Evolutionary conservation across 2,329 filamentous ascomycete species (phyloP).

Genomic region (Fusarium gaditjirri): DNA sequence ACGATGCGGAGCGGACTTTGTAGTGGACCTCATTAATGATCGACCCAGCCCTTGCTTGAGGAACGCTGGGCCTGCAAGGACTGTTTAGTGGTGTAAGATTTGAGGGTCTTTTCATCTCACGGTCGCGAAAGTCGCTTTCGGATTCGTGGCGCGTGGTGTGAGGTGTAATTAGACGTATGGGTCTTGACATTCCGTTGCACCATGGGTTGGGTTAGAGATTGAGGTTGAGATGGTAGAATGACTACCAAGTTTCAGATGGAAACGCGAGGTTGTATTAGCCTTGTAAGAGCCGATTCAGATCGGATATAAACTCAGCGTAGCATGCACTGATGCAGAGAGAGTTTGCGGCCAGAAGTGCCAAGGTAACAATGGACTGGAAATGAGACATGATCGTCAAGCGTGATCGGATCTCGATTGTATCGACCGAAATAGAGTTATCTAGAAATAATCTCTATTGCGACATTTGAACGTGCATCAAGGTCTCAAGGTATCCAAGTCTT

Average conservation of each 20-base stretch:
- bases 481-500: not conserved
- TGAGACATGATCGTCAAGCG: slow-evolving; percentile 7
- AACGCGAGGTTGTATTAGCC: not conserved
- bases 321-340: not conserved
- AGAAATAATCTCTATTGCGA: not conserved
- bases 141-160: slow-evolving; percentile 11
- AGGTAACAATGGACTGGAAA: slow-evolving; percentile 2
- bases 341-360: not conserved
- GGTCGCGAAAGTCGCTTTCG: slow-evolving; percentile 24
- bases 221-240: not conserved
- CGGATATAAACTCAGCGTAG: not conserved
- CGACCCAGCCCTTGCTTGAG: slow-evolving; percentile 3
- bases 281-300: not conserved
- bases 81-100: slow-evolving; percentile 16
- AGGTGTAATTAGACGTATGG: slow-evolving; percentile 18
- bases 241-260: not conserved
- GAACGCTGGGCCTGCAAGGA: slow-evolving; percentile 7
- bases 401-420: slow-evolving; percentile 40
- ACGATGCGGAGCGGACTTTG: slow-evolving; percentile 28
- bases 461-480: not conserved
- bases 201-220: not conserved
- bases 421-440: slow-evolving; percentile 9
- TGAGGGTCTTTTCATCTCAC: slow-evolving; percentile 27
- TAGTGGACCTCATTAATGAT: slow-evolving; percentile 10
- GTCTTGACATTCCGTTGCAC: not conserved